A percentile compares a stretch with the other conserved stretches of the same genome.
These are phyloP conservation scores for Colletotrichum karsti DNA, from an alignment of 2,329 filamentous ascomycete species.

Conservation along the genomic window DNA sequence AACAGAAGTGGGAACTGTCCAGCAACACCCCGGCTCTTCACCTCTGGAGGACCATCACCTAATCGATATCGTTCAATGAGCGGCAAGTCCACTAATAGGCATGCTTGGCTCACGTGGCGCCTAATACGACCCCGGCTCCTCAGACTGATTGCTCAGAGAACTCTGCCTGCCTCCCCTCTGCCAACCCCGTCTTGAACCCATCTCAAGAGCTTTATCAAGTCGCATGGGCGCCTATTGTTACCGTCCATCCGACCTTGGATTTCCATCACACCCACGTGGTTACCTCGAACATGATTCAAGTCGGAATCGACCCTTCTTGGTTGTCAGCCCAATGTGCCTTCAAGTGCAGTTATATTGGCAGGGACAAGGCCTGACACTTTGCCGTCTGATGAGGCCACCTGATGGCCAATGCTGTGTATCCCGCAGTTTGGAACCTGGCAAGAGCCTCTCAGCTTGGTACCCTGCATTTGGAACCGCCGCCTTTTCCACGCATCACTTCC, in stretches of 20 bases:
- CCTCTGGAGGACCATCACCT: neutral
- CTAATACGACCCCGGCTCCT: conserved; percentile 12
- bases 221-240: neutral
- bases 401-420: conserved; percentile 15
- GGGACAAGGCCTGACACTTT: neutral
- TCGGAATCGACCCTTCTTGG: neutral
- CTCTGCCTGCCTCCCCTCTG: neutral
- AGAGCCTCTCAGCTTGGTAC: neutral
- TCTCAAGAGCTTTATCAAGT: neutral
- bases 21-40: conserved; percentile 8
- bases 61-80: conserved; percentile 10
- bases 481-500: neutral
- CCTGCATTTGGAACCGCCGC: conserved; percentile 2
- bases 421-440: neutral
- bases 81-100: conserved; percentile 9
- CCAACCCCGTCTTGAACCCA: neutral
- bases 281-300: neutral
- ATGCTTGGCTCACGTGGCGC: conserved; percentile 28
- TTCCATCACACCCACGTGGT: conserved; percentile 6
- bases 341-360: neutral
- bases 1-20: conserved; percentile 22
- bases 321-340: neutral
- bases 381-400: neutral
- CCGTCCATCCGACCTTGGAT: neutral
- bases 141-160: conserved; percentile 1